phyloP scores from a whole-genome alignment of 2,329 filamentous ascomycete species.

The Tricladium varicosporioides region DNA sequence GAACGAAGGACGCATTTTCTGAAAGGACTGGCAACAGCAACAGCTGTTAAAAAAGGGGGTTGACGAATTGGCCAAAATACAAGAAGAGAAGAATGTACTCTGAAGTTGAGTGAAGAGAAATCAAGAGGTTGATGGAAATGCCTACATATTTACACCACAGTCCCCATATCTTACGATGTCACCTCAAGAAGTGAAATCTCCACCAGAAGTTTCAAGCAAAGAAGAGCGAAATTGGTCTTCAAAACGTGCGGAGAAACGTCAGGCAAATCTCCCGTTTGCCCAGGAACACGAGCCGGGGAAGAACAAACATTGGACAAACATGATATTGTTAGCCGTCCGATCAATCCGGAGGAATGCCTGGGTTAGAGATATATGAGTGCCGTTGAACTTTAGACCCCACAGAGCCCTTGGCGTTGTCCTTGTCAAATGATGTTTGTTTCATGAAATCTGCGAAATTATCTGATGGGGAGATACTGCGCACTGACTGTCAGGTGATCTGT shows the following conservation, averaged over 20 bases:
- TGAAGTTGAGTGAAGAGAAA: background rate
- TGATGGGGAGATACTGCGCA: too few relatives aligned
- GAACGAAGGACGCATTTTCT: constrained; percentile 24
- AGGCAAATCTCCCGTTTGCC: background rate
- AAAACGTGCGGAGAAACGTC: background rate
- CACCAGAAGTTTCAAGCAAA: background rate
- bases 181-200: background rate
- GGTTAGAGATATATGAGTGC: background rate
- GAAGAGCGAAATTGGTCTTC: background rate
- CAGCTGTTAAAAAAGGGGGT: constrained; percentile 6
- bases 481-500: too few relatives aligned
- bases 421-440: background rate
- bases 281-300: background rate
- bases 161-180: background rate
- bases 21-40: constrained; percentile 19
- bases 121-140: background rate
- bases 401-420: background rate
- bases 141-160: background rate
- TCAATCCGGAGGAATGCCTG: background rate
- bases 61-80: background rate
- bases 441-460: background rate
- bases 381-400: background rate
- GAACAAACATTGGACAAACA: background rate
- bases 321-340: background rate
- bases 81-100: background rate